Percentiles rank a stretch among this genome's conserved stretches.
phyloP scores from a whole-genome alignment of 495 filamentous ascomycete species.

The Hyphodiscus hymeniophilus region DNA sequence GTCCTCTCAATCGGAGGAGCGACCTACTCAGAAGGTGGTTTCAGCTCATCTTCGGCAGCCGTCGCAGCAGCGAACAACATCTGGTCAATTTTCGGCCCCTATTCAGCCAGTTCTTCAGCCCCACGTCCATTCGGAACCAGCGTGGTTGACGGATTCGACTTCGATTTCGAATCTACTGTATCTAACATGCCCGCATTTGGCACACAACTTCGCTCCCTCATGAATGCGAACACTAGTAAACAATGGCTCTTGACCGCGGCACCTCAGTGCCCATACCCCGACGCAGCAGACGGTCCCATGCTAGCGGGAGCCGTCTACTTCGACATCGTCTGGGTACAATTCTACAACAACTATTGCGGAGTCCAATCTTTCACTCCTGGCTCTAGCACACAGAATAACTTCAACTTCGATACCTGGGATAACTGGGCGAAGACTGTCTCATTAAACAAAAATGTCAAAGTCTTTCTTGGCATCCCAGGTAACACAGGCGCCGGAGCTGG shows the following conservation, averaged over 20 bases:
- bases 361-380: constrained; percentile 41
- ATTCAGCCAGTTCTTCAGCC: constrained; percentile 25
- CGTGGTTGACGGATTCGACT: constrained; percentile 53
- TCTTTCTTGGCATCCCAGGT: constrained; percentile 60
- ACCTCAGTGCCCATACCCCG: constrained; percentile 49
- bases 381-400: constrained; percentile 41
- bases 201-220: constrained; percentile 34
- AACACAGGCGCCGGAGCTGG: constrained; percentile 49
- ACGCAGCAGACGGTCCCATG: constrained; percentile 42
- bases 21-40: constrained; percentile 28
- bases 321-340: constrained; percentile 64
- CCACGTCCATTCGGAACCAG: constrained; percentile 39
- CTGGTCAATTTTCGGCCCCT: constrained; percentile 57
- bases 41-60: constrained; percentile 35
- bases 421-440: constrained; percentile 56
- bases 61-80: constrained; percentile 51
- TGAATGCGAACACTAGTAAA: constrained; percentile 37
- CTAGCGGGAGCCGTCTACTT: constrained; percentile 44
- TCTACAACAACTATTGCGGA: constrained; percentile 52
- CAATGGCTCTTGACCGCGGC: constrained; percentile 47
- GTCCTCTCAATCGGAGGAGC: constrained; percentile 55
- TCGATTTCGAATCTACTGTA: constrained; percentile 41
- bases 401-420: constrained; percentile 66
- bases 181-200: constrained; percentile 41
- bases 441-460: constrained; percentile 53